A percentile compares a stretch with the other conserved stretches of the same genome.
Conservation (phyloP, 768 basidiomycete genomes). For the Boletus tylopilopsis region DNA sequence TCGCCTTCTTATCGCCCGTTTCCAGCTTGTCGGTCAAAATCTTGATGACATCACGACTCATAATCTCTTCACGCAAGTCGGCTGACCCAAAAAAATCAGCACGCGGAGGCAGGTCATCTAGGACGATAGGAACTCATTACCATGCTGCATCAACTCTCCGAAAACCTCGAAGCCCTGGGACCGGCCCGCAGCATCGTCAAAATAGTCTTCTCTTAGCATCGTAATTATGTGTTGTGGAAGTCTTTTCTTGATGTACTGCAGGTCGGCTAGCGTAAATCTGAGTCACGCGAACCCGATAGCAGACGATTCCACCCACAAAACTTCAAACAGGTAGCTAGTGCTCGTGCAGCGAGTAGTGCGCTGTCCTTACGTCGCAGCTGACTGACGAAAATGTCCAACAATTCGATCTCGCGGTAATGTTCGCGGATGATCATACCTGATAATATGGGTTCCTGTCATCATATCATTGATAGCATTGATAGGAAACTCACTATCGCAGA, state of each 20-base stretch:
- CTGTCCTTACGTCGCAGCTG: conserved; percentile 15
- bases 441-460: not conserved
- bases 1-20: conserved; percentile 7
- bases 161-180: too few relatives aligned
- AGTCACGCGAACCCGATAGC: not conserved
- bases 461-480: not conserved
- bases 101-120: not conserved
- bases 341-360: conserved; percentile 21
- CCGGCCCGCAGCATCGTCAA: too few relatives aligned
- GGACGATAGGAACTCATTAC: conserved; percentile 3
- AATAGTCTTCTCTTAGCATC: too few relatives aligned
- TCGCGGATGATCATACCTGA: conserved; percentile 6
- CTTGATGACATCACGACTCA: conserved; percentile 5
- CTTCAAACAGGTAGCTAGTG: conserved; percentile 12
- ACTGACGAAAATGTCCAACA: conserved; percentile 12
- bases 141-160: not conserved
- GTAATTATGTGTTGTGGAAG: too few relatives aligned
- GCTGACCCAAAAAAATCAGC: conserved; percentile 6
- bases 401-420: conserved; percentile 3
- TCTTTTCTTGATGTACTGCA: conserved; percentile 2
- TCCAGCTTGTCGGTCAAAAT: conserved; percentile 11
- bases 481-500: conserved; percentile 16
- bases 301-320: conserved; percentile 1
- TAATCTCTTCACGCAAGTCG: conserved; percentile 12
- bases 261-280: conserved; percentile 3